Evolutionary conservation across 345 rosid species (phyloP), one percentile per base, ranked within the genome.

Genomic region (Nephelium lappaceum): DNA sequence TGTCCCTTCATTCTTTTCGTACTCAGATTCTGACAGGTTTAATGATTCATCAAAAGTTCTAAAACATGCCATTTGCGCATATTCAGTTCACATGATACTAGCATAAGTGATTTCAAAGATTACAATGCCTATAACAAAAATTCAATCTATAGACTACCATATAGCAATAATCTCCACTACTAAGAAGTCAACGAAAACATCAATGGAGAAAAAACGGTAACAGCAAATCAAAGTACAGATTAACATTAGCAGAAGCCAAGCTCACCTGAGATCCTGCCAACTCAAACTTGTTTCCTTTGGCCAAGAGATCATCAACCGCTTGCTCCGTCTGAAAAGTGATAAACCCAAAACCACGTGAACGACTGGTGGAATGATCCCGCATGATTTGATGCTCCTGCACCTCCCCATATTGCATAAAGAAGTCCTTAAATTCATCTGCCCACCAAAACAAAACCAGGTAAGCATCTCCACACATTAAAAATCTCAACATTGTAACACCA

Each of bases 271-370:
- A 67, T 38, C 93, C 97, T 43, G 92, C 78, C 64, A 92, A 77
- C 80, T 92, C 95, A 63, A 91, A 79, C 82, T 85, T 89, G 86
- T 89, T 92, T 11, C 97, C 97, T 85, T 87, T 86, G 8, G 81
- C 83, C 82, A 92, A 86, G 38, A 92, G 86, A 21, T 85, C 88
- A 86, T 92, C 97, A 66, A 92, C 97, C 36, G 88, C 90, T 57
- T 89, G 87, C 81, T 92, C 97, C 0, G 84, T 83, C 27, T 92
- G 93, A 77, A 85, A 92, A 41, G 93, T 88, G 47, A 92, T 86
- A 81, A 92, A 92, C 58, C 97, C 97, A 71, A 91, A 92, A 19
- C 97, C 97, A 72, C 97, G 97, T 11, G 97, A 92, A 77, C 95
- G 92, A 78, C 87, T 88, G 71, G 97, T 88, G 25, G 89, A 68